phyloP scores from a whole-genome alignment of 2,329 filamentous ascomycete genomes.

The Sphaerulina vaccinii region DNA sequence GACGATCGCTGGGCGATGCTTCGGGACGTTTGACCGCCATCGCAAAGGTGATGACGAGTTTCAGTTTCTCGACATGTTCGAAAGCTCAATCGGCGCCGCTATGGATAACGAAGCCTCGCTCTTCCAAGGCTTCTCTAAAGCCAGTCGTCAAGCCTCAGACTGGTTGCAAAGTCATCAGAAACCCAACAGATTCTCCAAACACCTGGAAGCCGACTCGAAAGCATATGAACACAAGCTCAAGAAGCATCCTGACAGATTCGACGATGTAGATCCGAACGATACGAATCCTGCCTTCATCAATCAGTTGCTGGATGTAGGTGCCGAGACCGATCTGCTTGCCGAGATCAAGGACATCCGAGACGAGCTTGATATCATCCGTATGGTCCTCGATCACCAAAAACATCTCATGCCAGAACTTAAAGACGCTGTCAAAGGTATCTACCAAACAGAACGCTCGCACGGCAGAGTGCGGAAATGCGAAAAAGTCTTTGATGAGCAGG shows the following conservation, averaged over 20 bases:
- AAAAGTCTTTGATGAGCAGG: slow-evolving; percentile 57
- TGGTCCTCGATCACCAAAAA: slow-evolving; percentile 53
- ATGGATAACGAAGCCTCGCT: slow-evolving; percentile 47
- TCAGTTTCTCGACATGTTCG: slow-evolving; percentile 68
- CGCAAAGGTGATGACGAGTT: slow-evolving; percentile 58
- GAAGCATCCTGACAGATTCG: slow-evolving; percentile 42
- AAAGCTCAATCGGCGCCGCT: slow-evolving; percentile 57
- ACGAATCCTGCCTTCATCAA: slow-evolving; percentile 51
- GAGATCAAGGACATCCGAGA: slow-evolving; percentile 68
- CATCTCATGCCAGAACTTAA: slow-evolving; percentile 51
- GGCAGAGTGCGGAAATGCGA: slow-evolving; percentile 46
- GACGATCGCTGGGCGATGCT: slow-evolving; percentile 51
- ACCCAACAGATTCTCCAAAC: slow-evolving; percentile 17
- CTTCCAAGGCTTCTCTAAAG: slow-evolving; percentile 59
- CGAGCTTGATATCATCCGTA: slow-evolving; percentile 62
- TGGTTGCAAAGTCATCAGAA: slow-evolving; percentile 25
- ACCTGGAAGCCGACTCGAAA: slow-evolving; percentile 21
- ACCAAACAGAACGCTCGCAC: slow-evolving; percentile 35
- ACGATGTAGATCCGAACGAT: slow-evolving; percentile 10
- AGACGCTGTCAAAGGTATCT: slow-evolving; percentile 42
- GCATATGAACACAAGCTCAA: slow-evolving; percentile 36
- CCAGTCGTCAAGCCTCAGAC: slow-evolving; percentile 55
- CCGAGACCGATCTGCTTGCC: slow-evolving; percentile 60
- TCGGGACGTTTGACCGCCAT: slow-evolving; percentile 54
- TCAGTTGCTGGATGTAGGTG: slow-evolving; percentile 58